Evolutionary conservation across 495 filamentous ascomycete species (phyloP), one percentile per base, ranked within the genome.

Genomic region (Neurospora sp.): DNA sequence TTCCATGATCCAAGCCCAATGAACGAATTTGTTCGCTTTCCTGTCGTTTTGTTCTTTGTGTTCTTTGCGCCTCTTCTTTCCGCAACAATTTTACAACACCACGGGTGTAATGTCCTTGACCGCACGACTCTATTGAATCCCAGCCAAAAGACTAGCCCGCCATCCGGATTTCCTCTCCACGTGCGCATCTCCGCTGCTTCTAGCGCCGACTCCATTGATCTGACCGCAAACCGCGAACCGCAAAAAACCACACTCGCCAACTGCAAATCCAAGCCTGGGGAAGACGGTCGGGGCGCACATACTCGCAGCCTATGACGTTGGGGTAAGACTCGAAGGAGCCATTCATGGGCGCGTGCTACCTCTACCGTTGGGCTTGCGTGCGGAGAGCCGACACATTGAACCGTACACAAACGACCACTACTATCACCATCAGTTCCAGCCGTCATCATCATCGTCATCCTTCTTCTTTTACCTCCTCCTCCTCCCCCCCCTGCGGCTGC

Each of bases 131-230:
- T 42, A 18, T 42, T 42, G 41, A 42, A 42, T 2, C 41, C 41
- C 16, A 48, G 7, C n/a, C 10, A 48, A n/a, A 46, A 0, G 18
- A 46, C 42, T n/a, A n/a, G 11, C 39, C 5, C n/a, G n/a, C n/a
- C n/a, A n/a, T n/a, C n/a, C n/a, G n/a, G n/a, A n/a, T n/a, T n/a
- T 48, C 46, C 46, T 23, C 46, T 12, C 46, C 23, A 35, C 54
- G 54, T 66, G 54, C 54, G 54, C 54, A 66, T 66, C 27, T 66
- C 54, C 54, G 54, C 27, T 35, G 27, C 27, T 66, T 66, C 54
- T 66, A 66, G 54, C 54, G 54, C 54, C 54, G 54, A 66, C 54
- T 66, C 54, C 54, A 66, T 66, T 66, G 54, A 66, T 66, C 54
- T 66, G 54, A 66, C 54, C 54, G 54, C 54, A 31, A 54, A 54